These are phyloP conservation scores for Oropetium thomaeum DNA, from an alignment of 176 grass and related monocot species.

Conservation along the genomic window DNA sequence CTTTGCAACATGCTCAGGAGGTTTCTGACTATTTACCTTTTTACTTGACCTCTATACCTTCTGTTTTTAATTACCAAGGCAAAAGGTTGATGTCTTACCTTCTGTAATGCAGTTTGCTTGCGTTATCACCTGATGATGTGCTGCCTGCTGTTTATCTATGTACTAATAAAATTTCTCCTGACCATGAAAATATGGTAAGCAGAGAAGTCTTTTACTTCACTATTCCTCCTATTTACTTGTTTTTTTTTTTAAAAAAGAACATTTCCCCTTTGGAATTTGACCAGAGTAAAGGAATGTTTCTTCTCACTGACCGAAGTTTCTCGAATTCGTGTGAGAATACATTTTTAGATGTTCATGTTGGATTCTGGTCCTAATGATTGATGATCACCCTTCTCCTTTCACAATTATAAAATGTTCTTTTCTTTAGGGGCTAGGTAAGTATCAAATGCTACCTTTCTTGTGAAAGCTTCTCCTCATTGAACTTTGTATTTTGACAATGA, in stretches of 20 bases:
- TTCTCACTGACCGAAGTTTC: constrained; percentile 12
- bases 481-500: background rate
- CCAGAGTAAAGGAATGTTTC: background rate
- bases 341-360: background rate
- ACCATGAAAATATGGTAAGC: constrained; percentile 94
- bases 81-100: constrained; percentile 34
- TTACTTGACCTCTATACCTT: constrained; percentile 22
- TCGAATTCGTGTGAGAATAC: constrained; percentile 9
- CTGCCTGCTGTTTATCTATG: constrained; percentile 93
- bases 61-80: constrained; percentile 13
- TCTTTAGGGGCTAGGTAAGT: background rate
- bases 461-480: background rate
- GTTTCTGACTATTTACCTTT: constrained; percentile 47
- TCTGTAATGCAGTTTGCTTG: constrained; percentile 78
- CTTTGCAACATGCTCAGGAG: constrained; percentile 98
- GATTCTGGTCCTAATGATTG: background rate
- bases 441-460: background rate
- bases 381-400: background rate
- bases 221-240: constrained; percentile 6
- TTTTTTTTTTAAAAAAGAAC: constrained; percentile 24
- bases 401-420: background rate
- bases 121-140: constrained; percentile 86
- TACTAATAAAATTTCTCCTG: constrained; percentile 84
- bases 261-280: background rate
- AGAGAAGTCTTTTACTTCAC: background rate